Percentiles rank a stretch among this genome's conserved stretches.
Evolutionary conservation across 176 grass and related monocot genomes (phyloP).

Genomic region (Pontederia paniculata): DNA sequence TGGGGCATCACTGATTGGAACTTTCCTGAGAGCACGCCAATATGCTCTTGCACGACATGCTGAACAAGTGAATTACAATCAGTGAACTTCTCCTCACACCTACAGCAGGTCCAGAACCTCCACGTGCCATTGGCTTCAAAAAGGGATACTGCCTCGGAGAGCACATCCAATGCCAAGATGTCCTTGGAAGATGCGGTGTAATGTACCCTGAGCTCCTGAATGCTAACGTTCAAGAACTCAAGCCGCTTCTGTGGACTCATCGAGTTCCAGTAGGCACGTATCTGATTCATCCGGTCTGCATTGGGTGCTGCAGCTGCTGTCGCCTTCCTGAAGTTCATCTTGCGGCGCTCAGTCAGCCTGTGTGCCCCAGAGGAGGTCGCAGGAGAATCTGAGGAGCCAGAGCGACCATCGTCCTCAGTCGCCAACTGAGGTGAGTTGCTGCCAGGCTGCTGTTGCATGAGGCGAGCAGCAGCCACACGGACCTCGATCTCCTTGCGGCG

Average conservation of each 20-base stretch:
- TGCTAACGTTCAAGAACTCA: conserved; percentile 37
- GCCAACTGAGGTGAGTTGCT: conserved; percentile 1
- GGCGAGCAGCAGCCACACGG: conserved; percentile 44
- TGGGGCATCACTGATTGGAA: conserved; percentile 40
- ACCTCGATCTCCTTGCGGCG: conserved; percentile 95
- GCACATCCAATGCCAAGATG: conserved; percentile 11
- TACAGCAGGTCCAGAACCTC: conserved; percentile 61
- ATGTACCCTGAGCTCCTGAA: conserved; percentile 48
- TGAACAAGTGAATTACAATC: conserved; percentile 23
- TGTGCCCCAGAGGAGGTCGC: conserved; percentile 10
- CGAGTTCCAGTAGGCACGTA: conserved; percentile 54
- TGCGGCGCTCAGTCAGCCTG: conserved; percentile 42
- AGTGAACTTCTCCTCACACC: conserved; percentile 41
- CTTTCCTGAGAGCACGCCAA: conserved; percentile 25
- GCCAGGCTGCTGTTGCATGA: conserved; percentile 52
- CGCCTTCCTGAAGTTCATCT: conserved; percentile 37
- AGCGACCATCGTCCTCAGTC: conserved; percentile 44
- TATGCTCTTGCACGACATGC: conserved; percentile 42
- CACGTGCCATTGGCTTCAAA: conserved; percentile 26
- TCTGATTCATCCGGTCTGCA: conserved; percentile 42
- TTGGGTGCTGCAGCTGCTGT: conserved; percentile 10
- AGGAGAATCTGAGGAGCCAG: conserved; percentile 33
- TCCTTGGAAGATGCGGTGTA: conserved; percentile 32
- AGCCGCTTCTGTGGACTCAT: conserved; percentile 35
- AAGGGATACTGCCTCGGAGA: conserved; percentile 49